Base-by-base conservation (phyloP, 176 grass and related monocot species). In the Hyparrhenia diplandra region DNA sequence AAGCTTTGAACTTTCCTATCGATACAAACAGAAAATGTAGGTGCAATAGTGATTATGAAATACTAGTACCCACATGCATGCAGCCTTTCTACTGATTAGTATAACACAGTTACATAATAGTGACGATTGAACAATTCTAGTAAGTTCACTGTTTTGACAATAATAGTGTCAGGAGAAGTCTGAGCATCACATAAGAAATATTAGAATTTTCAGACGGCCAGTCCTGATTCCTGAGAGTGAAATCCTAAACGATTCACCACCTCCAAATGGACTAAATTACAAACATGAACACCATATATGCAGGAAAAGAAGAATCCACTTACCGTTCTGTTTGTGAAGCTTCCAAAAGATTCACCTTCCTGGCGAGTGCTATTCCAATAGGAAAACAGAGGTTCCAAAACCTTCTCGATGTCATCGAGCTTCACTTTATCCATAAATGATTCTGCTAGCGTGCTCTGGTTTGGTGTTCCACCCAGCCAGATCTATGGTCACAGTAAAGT, bases 341-440 rank as follows among this genome's bases (percentile, higher is more conserved):
- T 82, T 66, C 96, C 96, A 80, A 99, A 99, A 69, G 96, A 95
- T 99, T 99, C 96, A 67, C 84, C 89, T 69, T 88, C 83, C 39
- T 86, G 82, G 6, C 92, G 82, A 3, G 87, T 73, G 17, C 35
- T 74, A 65, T 91, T 93, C 96, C 96, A 99, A 36, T 88, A 89
- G 68, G 87, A 88, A 68, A 99, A 99, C 46, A 99, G 63, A 32
- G 96, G 96, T 82, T 99, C 96, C 55, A 99, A 86, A 77, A 99
- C 86, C 84, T 99, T 99, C 77, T 99, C 96, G 9, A 99, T 81
- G 58, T 99, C 87, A 80, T 99, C 90, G 21, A 99, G 82, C 84
- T 99, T 95, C 72, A 99, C 92, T 59, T 99, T 99, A n/a, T 99
- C 85, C 90, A 95, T 91, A 45, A 99, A 99, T 21, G 88, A 46